Base-by-base conservation (phyloP, 1,284 basidiomycete species). In the Austroboletus niveus region DNA sequence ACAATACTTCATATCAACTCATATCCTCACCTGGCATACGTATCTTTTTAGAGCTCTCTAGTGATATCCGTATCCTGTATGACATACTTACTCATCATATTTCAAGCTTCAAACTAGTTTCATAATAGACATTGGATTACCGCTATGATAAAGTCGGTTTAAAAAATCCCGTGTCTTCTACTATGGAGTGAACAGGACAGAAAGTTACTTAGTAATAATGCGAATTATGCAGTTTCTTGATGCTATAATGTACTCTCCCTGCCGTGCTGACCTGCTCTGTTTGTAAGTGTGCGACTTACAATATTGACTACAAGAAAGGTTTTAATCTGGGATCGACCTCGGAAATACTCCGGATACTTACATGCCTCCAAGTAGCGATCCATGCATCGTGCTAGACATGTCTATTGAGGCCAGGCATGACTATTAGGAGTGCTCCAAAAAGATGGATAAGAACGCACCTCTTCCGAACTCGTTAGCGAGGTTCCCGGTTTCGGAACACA, bases 301-400 rank as follows among this genome's bases (percentile, higher is more conserved):
- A 89, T 80, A 65, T 85, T 87, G 72, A 89, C 89, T 91, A 60
- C 30, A 36, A 50, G 29, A 36, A 41, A 24, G 11, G 4, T 39
- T 60, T 41, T 53, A 46, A 34, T 10, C 30, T 35, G 7, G 22
- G 22, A 10, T 47, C 5, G 22, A 39, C 12, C 15, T 46, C 41
- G n/a, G 36, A 41, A 36, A 8, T 43, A 43, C 41, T 29, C 31
- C 12, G 3, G 27, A 31, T 45, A 57, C 89, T 75, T 62, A 92
- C 89, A 92, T 46, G 88, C 87, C 70, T 92, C 89, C 73, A 93
- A 77, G 66, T 91, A 93, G 39, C 89, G 79, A 52, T 91, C 88
- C 62, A 91, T 75, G 65, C 91, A 93, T 51, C 82, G 75, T 11
- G 80, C 72, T 41, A 93, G 73, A 62, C 90, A 93, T 20, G 81